Conservation (phyloP, 805 yeast species). For the Candida verbasci region DNA sequence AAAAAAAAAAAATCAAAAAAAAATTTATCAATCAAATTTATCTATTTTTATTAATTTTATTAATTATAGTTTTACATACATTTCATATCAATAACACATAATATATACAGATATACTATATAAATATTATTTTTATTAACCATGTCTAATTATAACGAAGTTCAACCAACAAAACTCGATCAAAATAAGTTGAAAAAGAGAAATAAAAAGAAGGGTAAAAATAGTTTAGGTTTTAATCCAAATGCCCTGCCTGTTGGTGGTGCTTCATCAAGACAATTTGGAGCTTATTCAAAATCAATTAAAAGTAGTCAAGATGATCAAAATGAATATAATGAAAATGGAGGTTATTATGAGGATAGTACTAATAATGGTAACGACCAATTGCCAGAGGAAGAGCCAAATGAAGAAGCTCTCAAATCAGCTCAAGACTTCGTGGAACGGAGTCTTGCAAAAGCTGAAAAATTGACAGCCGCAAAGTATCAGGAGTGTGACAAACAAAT, state of each 20-base stretch:
- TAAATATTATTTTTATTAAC: not conserved
- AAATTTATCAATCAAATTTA: too few species aligned
- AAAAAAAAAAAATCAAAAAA: too few species aligned
- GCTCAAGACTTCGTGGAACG: constrained; percentile 25
- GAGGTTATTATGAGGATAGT: not conserved
- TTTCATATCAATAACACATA: too few species aligned
- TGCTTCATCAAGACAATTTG: not conserved
- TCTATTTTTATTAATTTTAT: too few species aligned
- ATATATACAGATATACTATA: too few species aligned
- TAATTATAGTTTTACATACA: too few species aligned
- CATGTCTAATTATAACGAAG: constrained; percentile 3
- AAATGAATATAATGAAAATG: not conserved
- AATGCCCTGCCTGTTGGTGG: not conserved
- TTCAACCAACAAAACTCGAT: constrained; percentile 1
- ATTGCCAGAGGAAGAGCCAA: not conserved
- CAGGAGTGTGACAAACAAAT: constrained; percentile 45
- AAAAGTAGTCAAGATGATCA: not conserved
- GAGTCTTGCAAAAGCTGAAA: constrained; percentile 39
- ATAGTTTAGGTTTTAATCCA: not conserved
- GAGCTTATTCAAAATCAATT: not conserved
- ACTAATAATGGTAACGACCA: too few species aligned
- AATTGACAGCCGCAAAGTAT: constrained; percentile 30
- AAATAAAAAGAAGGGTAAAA: not conserved
- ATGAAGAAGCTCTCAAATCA: not conserved
- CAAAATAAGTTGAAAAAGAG: not conserved